A percentile compares a stretch with the other conserved stretches of the same genome.
phyloP scores from a whole-genome alignment of 2,329 filamentous ascomycete genomes.

The Sclerotiophoma versabilis region DNA sequence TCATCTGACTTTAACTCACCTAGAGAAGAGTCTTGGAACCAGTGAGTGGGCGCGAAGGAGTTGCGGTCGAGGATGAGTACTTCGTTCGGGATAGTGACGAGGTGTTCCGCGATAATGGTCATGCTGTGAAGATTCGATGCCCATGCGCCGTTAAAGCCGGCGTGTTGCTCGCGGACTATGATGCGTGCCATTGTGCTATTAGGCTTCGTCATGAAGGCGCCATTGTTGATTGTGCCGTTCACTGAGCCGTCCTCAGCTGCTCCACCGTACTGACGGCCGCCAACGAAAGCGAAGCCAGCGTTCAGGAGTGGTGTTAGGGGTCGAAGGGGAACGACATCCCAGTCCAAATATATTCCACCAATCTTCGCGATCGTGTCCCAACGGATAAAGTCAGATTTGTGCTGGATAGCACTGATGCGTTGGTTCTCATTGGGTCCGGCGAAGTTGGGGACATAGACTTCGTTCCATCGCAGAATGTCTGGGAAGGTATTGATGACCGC shows the following conservation, averaged over 20 bases:
- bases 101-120: slow-evolving; percentile 16
- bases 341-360: slow-evolving; percentile 31
- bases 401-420: slow-evolving; percentile 21
- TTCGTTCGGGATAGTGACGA: slow-evolving; percentile 21
- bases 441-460: slow-evolving; percentile 16
- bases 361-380: slow-evolving; percentile 22
- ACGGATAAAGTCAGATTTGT: slow-evolving; percentile 32
- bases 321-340: slow-evolving; percentile 25
- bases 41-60: slow-evolving; percentile 26
- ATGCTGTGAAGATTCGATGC: slow-evolving; percentile 22
- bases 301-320: slow-evolving; percentile 19
- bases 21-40: slow-evolving; percentile 9
- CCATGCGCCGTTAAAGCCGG: slow-evolving; percentile 26
- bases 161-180: slow-evolving; percentile 25
- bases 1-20: too few relatives aligned
- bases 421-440: slow-evolving; percentile 17
- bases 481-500: slow-evolving; percentile 27
- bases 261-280: slow-evolving; percentile 23
- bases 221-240: slow-evolving; percentile 30
- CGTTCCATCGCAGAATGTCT: slow-evolving; percentile 18
- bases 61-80: slow-evolving; percentile 27
- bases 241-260: slow-evolving; percentile 36
- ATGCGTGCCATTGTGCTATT: slow-evolving; percentile 29
- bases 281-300: slow-evolving; percentile 23
- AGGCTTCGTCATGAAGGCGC: slow-evolving; percentile 22